Evolutionary conservation across 1,284 basidiomycete genomes (phyloP), one percentile per base, ranked within the genome.

Genomic region (Ustilago curta): DNA sequence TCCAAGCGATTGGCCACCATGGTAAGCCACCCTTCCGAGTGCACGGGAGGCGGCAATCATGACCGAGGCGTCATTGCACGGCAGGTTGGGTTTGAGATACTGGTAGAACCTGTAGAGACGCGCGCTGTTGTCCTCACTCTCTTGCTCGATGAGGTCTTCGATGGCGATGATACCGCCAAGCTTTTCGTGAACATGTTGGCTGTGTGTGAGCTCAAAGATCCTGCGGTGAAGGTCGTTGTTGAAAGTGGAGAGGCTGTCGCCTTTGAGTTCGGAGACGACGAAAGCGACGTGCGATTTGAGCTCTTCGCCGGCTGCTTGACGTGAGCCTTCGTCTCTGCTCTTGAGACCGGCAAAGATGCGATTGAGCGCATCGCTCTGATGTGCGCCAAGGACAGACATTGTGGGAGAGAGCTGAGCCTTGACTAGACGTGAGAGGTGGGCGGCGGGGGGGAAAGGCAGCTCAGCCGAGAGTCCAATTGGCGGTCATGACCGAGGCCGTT

Each of bases 11-110:
- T 90, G 88, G 1, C 93, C 92, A 44, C 92, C 92, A 61, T 92
- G 90, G 66, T 91, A 89, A 32, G 92, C 92, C 75, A 94, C 92
- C 73, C 91, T 89, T 0, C 93, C 93, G 23, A 94, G 88, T 2
- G 91, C 92, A 82, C 93, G 93, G 23, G 93, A 93, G 2, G 93
- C 93, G 1, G 92, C 90, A 50, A 94, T 88, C 93, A 94, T 95
- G 79, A 95, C 91, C 83, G 91, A 91, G 78, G 92, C 89, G 84
- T 95, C 93, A 70, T 89, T 88, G 82, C 92, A 92, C 8, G 93
- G 93, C 19, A 94, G 88, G 25, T 94, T 89, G 49, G 91, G 89
- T 83, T 93, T 93, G 86, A 94, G 91, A 86, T 94, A 95, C 87
- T 94, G 94, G 88, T 92, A 95, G 86, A 94, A 92, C 40, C 93